Base-by-base conservation (phyloP, 2,329 filamentous ascomycete genomes). In the Aspergillus sp. region DNA sequence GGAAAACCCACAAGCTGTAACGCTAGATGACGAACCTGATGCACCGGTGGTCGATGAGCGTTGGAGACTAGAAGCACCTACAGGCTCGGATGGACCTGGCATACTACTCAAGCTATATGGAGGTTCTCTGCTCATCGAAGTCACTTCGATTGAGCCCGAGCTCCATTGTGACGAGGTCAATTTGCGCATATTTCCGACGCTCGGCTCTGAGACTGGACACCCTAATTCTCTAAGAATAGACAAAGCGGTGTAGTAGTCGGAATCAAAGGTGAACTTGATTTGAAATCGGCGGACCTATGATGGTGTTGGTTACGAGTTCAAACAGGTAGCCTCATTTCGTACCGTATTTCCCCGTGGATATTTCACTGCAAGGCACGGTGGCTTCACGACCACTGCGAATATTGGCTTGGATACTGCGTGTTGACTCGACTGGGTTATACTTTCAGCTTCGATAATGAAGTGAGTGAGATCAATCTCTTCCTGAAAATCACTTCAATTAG, bases 361-460 rank as follows among this genome's bases (percentile, higher is more conserved):
- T 62, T 79, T 80, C 45, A 81, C 72, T 25, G 79, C 79, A 39
- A 81, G 70, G 61, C 76, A 79, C n/a, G 79, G 79, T 8, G 70
- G 68, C 64, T 79, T 79, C 32, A 80, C 76, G 32, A 81, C 72
- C 15, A 81, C 72, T 10, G 76, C 73, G 54, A 79, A 76, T 6
- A 63, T 52, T 19, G 75, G 67, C 47, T 71, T 78, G 28, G 62
- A 58, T 17, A 62, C 62, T 15, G 54, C 45, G 52, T 64, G 66
- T 39, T 68, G 67, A 9, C 45, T 59, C 1, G 67, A 58, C 7
- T 61, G 60, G 4, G 55, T 21, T 17, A 70, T 65, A 28, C 55
- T 61, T 3, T 63, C 47, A 30, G 68, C 65, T 54, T 73, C 71
- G 21, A 65, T 66, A 19, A 69, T 65, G 17, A 79, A 67, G 10